These are phyloP conservation scores for Mastigamoeba balamuthi DNA, from an alignment of 78 protist species.

Conservation along the genomic window DNA sequence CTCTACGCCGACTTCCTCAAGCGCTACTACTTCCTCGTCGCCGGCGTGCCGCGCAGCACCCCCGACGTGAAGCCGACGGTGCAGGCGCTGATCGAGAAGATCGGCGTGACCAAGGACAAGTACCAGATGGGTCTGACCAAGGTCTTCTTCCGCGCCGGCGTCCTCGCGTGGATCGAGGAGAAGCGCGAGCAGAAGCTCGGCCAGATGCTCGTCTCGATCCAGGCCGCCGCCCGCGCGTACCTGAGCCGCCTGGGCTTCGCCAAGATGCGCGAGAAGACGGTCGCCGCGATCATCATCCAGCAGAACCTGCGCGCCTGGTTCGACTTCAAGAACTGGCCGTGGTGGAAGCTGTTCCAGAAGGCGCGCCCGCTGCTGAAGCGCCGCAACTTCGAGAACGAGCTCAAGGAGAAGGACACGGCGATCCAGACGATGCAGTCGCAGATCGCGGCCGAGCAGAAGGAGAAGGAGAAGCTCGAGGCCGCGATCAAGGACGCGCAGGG, in stretches of 20 bases:
- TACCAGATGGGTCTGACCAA: slow-evolving; percentile 65
- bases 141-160: slow-evolving; percentile 81
- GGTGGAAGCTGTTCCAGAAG: slow-evolving; percentile 64
- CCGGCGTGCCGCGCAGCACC: slow-evolving; percentile 52
- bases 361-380: slow-evolving; percentile 52
- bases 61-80: slow-evolving; percentile 37
- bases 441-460: background rate
- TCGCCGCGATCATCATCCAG: slow-evolving; percentile 65
- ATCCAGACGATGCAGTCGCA: slow-evolving; percentile 13
- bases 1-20: slow-evolving; percentile 68
- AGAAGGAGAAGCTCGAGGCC: slow-evolving; percentile 19
- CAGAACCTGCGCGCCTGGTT: slow-evolving; percentile 57
- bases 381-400: slow-evolving; percentile 52
- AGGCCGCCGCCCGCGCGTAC: slow-evolving; percentile 66
- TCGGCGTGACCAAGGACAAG: slow-evolving; percentile 27
- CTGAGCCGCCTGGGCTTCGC: slow-evolving; percentile 60
- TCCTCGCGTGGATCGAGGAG: slow-evolving; percentile 76
- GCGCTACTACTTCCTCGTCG: slow-evolving; percentile 62
- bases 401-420: slow-evolving; percentile 46
- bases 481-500: slow-evolving; percentile 29
- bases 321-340: slow-evolving; percentile 59
- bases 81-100: slow-evolving; percentile 40
- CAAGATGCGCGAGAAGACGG: slow-evolving; percentile 57
- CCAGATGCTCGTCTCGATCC: slow-evolving; percentile 44
- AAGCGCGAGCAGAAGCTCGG: slow-evolving; percentile 63